Evolutionary conservation across 225 moss, liverwort and hornwort genomes (phyloP), one percentile per base, ranked within the genome.

Genomic region (Marchantia paleacea): DNA sequence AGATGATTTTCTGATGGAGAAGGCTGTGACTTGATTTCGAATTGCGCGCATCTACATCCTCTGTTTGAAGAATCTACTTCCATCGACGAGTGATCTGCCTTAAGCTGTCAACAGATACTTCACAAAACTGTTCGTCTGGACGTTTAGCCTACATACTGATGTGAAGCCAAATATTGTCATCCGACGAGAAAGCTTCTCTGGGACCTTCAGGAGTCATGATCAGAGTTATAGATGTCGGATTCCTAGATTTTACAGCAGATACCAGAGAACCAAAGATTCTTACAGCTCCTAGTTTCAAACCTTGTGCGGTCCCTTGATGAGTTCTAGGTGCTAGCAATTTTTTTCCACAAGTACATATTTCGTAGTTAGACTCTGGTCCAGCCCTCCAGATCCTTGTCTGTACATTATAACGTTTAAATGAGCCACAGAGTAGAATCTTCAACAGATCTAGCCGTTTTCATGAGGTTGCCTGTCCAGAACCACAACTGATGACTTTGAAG

Each of bases 1-100:
- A 39, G 68, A 69, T 69, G 69, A 69, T 69, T 48, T 68, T 69
- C 69, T 47, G 48, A 31, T 69, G 69, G 69, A 69, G 69, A 31
- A 69, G 69, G 18, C 19, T 69, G 0, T 39, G 9, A 39, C 10
- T 69, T 39, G 31, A 18, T 69, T 19, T 48, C 10, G 11, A 7
- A 39, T 39, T 39, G 39, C 39, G 39, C 39, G 39, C 39, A 39
- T 39, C 39, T 39, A 39, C 39, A 2, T 39, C 28, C 10, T 18
- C 0, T 4, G 31, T 69, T 8, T 48, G 12, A 10, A 14, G 9
- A 19, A 47, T 18, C 1, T 19, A 47, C 69, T 16, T 31, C 16
- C 24, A 22, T 62, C n/a, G 39, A 8, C 20, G 13, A 5, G 58
- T 69, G 6, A 39, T 39, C 69, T 39, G 69, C 15, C 10, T 39